A percentile compares a stretch with the other conserved stretches of the same genome.
Evolutionary conservation across 192 early-diverging fungal species (phyloP).

Genomic region (Coemansia sp.): DNA sequence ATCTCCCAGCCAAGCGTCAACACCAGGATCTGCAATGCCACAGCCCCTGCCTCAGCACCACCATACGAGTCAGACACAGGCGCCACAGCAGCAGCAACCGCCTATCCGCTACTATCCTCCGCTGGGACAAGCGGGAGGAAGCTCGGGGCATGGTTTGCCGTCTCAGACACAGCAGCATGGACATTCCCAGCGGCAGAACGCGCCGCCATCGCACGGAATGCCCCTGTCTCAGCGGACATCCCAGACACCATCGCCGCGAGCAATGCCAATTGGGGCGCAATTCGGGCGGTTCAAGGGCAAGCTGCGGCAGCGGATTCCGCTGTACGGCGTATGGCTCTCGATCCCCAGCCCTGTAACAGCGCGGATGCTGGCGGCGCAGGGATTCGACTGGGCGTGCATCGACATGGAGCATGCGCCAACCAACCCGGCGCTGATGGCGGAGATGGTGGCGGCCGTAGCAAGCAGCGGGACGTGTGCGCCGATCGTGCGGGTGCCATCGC

Average conservation of each 20-base stretch:
- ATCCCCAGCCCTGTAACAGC: conserved; percentile 52
- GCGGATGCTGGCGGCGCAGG: conserved; percentile 44
- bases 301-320: conserved; percentile 40
- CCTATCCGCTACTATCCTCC: conserved; percentile 35
- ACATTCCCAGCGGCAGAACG: conserved; percentile 17
- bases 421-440: conserved; percentile 51
- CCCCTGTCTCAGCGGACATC: conserved; percentile 18
- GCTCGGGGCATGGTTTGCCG: conserved; percentile 4
- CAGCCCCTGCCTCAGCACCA: conserved; percentile 14
- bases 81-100: conserved; percentile 9
- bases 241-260: conserved; percentile 19
- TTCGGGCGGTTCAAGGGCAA: conserved; percentile 31
- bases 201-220: neutral
- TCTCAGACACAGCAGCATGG: conserved; percentile 2
- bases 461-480: conserved; percentile 51
- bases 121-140: neutral
- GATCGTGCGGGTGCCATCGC: conserved; percentile 53
- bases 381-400: conserved; percentile 56
- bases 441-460: conserved; percentile 54
- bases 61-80: conserved; percentile 10
- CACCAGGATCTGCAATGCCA: neutral
- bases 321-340: conserved; percentile 50
- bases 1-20: conserved; percentile 7
- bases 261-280: conserved; percentile 4
- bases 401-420: conserved; percentile 55